Evolutionary conservation across 2,329 filamentous ascomycete genomes (phyloP), one percentile per base, ranked within the genome.

Genomic region (Phyllosticta citriasiana): DNA sequence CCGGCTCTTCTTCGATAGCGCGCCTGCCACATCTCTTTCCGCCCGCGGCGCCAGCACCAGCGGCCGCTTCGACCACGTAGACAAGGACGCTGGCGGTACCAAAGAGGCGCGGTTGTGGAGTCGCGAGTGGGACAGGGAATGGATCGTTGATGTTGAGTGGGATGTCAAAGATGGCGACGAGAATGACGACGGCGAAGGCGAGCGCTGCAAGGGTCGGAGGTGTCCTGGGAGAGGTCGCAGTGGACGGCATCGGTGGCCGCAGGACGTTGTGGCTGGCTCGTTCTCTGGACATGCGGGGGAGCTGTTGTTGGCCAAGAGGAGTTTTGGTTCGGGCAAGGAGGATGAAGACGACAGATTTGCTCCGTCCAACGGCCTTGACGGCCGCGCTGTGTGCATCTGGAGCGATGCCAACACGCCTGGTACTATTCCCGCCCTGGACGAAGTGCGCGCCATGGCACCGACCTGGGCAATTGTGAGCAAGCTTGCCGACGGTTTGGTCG

Each of bases 391-490:
- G 16, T 97, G 94, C 74, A 78, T 89, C 33, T 97, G 92, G 91
- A 91, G 88, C 68, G 94, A 99, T 76, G 86, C 84, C 53, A 97
- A 97, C 69, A 76, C 78, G 40, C 73, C 76, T 2, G 87, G 84
- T 3, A 80, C 80, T 1, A 91, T 97, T 55, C 92, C 93, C 0
- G 92, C 92, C 0, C 82, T 93, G 57, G 88, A 94, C 67, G 92
- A 97, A 74, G 79, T 89, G 56, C 78, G 82, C 66, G 82, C 86
- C 71, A 97, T 86, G 74, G 81, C 86, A 66, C 94, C 94, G 0
- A 77, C 79, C 4, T 99, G 94, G 94, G 84, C 85, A 6, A 86
- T 87, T 9, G 79, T 91, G 27, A 86, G 85, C 3, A 97, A 96
- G 76, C 76, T 84, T 64, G 80, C 80, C 26, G 88, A 91, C 75